Evolutionary conservation across 2,329 filamentous ascomycete species (phyloP).

Genomic region (Neofusicoccum ribis): DNA sequence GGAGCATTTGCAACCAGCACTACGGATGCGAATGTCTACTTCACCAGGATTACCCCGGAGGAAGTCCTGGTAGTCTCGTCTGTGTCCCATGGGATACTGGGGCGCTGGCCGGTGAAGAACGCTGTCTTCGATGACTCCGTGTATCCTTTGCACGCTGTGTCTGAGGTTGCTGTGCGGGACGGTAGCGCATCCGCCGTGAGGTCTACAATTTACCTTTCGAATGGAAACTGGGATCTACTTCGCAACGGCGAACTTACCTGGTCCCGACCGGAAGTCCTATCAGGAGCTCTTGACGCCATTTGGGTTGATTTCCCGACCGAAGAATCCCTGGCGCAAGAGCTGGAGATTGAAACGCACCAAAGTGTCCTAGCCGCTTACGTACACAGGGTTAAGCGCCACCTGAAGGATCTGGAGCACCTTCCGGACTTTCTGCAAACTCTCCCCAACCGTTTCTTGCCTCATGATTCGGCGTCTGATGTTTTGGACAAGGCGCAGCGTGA

Average conservation of each 20-base stretch:
- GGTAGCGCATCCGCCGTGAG: slow-evolving; percentile 72
- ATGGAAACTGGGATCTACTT: slow-evolving; percentile 77
- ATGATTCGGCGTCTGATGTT: slow-evolving; percentile 49
- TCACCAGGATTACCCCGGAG: slow-evolving; percentile 75
- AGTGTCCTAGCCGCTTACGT: slow-evolving; percentile 80
- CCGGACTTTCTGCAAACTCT: slow-evolving; percentile 71
- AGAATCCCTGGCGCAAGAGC: slow-evolving; percentile 73
- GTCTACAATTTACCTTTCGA: slow-evolving; percentile 65
- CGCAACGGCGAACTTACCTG: slow-evolving; percentile 80
- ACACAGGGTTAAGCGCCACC: slow-evolving; percentile 80
- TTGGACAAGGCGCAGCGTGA: slow-evolving; percentile 60
- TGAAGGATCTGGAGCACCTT: slow-evolving; percentile 73
- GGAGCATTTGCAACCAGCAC: slow-evolving; percentile 80
- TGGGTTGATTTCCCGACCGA: slow-evolving; percentile 76
- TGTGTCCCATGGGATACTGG: slow-evolving; percentile 71
- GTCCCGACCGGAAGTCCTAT: slow-evolving; percentile 78
- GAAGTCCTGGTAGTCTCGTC: slow-evolving; percentile 77
- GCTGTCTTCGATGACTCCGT: slow-evolving; percentile 15
- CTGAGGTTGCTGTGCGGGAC: slow-evolving; percentile 77
- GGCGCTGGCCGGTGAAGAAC: slow-evolving; percentile 66
- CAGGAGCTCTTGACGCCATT: slow-evolving; percentile 74
- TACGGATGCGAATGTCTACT: slow-evolving; percentile 79
- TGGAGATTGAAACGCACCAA: slow-evolving; percentile 83
- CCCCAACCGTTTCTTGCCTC: slow-evolving; percentile 67
- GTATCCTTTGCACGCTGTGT: slow-evolving; percentile 65